phyloP scores from a whole-genome alignment of 1,139 yeast species.

The Yarrowia galli region DNA sequence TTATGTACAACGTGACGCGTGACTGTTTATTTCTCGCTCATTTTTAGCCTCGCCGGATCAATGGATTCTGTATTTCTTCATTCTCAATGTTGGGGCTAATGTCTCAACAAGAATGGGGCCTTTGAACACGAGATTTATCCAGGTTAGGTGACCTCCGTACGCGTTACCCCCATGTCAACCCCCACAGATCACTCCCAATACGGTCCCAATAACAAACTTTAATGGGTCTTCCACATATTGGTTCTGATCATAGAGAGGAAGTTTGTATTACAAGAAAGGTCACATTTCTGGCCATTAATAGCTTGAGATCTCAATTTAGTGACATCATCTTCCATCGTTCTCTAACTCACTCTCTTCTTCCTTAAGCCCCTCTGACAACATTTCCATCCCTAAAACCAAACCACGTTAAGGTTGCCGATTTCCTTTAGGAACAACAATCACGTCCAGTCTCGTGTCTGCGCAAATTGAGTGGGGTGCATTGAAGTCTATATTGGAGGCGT shows the following conservation, averaged over 20 bases:
- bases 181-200: neutral
- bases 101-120: neutral
- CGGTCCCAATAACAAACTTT: constrained; percentile 1
- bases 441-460: constrained; percentile 27
- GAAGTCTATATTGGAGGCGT: neutral
- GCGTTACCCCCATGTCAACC: neutral
- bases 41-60: neutral
- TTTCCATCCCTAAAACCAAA: neutral
- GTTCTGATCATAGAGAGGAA: too few species aligned
- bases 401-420: neutral
- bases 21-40: neutral
- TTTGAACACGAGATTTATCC: neutral
- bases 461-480: constrained; percentile 6
- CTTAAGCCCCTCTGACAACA: neutral
- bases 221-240: neutral
- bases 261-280: too few species aligned
- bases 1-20: neutral
- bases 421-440: constrained; percentile 7
- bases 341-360: too few species aligned
- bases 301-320: too few species aligned
- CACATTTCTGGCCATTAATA: too few species aligned
- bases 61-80: neutral
- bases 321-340: too few species aligned
- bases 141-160: neutral
- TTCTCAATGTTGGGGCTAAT: neutral